A percentile compares a stretch with the other conserved stretches of the same genome.
phyloP scores from a whole-genome alignment of 2,329 filamentous ascomycete species.

The Neonectria punicea region DNA sequence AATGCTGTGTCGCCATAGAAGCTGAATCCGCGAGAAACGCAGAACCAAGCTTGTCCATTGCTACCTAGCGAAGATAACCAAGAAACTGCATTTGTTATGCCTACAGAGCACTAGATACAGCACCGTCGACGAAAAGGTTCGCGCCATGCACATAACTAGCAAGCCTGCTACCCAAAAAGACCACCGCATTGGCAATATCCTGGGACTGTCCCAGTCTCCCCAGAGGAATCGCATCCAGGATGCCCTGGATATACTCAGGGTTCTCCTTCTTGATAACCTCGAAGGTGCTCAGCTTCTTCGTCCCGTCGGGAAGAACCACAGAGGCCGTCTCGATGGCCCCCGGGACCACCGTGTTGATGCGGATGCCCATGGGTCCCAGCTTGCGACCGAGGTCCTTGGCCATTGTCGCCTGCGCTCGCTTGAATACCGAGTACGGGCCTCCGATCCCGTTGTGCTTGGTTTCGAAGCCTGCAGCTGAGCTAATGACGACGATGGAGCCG shows the following conservation, averaged over 20 bases:
- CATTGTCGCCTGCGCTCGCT: conserved; percentile 38
- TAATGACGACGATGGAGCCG: conserved; percentile 41
- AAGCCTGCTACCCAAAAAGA: conserved; percentile 39
- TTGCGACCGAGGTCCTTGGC: conserved; percentile 37
- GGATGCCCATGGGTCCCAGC: conserved; percentile 36
- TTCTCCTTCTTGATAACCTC: conserved; percentile 11
- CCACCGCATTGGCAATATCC: conserved; percentile 38
- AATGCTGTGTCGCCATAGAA: too few relatives aligned
- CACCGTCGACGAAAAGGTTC: conserved; percentile 40
- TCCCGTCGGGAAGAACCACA: conserved; percentile 30
- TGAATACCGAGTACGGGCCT: conserved; percentile 37
- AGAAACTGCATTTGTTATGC: not conserved
- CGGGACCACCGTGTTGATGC: conserved; percentile 38
- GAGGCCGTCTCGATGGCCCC: conserved; percentile 35
- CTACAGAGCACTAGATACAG: conserved; percentile 15
- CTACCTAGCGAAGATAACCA: not conserved
- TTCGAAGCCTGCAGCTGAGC: conserved; percentile 40
- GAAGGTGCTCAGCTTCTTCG: conserved; percentile 35
- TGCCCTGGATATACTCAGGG: conserved; percentile 14
- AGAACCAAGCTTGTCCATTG: not conserved
- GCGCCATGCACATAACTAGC: conserved; percentile 35
- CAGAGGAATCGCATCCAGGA: conserved; percentile 28
- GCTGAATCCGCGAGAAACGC: not conserved
- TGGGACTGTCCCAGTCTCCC: conserved; percentile 26
- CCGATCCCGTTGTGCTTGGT: conserved; percentile 16